These are phyloP conservation scores for Penicillium coprophilum DNA, from an alignment of 495 filamentous ascomycete species.

Conservation along the genomic window DNA sequence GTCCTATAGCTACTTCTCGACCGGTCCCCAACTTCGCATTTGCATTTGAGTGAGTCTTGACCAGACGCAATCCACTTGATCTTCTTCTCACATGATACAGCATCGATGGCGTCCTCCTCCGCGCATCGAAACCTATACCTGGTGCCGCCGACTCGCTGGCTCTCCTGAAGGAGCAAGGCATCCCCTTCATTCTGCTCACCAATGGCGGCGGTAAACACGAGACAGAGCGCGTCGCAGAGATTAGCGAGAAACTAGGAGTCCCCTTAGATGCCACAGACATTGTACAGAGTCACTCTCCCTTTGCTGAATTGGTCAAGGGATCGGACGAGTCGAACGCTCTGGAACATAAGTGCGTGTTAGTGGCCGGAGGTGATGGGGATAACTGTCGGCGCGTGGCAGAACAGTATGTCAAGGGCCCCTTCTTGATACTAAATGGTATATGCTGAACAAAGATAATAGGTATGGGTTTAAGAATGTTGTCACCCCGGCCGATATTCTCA, in stretches of 20 bases:
- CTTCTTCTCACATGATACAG: constrained; percentile 40
- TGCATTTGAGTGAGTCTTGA: constrained; percentile 72
- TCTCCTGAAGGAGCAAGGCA: constrained; percentile 65
- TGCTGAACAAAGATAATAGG: constrained; percentile 23
- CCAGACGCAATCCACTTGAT: constrained; percentile 12
- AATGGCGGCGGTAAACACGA: constrained; percentile 86
- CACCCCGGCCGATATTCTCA: constrained; percentile 80
- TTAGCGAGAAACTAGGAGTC: constrained; percentile 62
- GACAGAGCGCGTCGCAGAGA: constrained; percentile 64
- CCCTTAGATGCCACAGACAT: constrained; percentile 64
- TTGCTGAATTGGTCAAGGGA: constrained; percentile 54
- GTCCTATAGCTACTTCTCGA: constrained; percentile 13
- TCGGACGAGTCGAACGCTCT: constrained; percentile 40
- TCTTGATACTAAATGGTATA: neutral
- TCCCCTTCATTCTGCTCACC: constrained; percentile 84
- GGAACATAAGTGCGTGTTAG: constrained; percentile 72
- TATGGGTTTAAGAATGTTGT: constrained; percentile 88
- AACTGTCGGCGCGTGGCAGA: constrained; percentile 75
- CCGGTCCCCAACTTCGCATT: constrained; percentile 68
- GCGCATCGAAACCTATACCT: constrained; percentile 75
- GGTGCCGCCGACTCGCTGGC: constrained; percentile 72
- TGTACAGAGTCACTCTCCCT: constrained; percentile 84
- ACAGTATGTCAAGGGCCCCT: constrained; percentile 30
- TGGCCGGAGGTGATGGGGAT: constrained; percentile 78
- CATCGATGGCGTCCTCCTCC: constrained; percentile 96